These are phyloP conservation scores for Schizonepeta tenuifolia DNA, from an alignment of 257 asterid species.

Conservation along the genomic window DNA sequence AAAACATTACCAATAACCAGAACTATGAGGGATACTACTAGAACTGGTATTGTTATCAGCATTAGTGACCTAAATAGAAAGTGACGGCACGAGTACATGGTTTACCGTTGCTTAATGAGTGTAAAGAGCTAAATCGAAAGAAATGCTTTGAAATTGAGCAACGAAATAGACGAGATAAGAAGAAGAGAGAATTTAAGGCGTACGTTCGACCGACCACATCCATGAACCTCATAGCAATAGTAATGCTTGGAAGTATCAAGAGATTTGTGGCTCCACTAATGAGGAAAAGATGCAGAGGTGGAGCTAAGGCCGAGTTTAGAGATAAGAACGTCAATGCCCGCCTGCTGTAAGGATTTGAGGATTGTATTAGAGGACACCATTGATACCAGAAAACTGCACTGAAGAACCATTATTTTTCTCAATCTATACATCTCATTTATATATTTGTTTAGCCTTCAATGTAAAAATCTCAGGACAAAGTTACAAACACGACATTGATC, in stretches of 20 bases:
- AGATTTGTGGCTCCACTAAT: conserved; percentile 60
- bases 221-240: conserved; percentile 92
- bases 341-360: conserved; percentile 95
- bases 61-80: conserved; percentile 64
- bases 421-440: too few species aligned
- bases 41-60: conserved; percentile 73
- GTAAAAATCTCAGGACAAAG: too few species aligned
- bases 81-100: not conserved
- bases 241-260: conserved; percentile 68
- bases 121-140: not conserved
- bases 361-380: conserved; percentile 90
- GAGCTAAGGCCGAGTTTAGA: conserved; percentile 76
- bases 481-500: too few species aligned
- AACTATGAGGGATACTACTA: conserved; percentile 57
- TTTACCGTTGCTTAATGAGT: not conserved
- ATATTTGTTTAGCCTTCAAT: too few species aligned
- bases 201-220: conserved; percentile 91
- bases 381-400: conserved; percentile 88
- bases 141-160: not conserved
- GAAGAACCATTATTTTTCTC: not conserved
- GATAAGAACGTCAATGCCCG: conserved; percentile 85
- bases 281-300: conserved; percentile 78
- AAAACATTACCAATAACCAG: conserved; percentile 73
- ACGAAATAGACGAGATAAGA: not conserved
- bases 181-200: not conserved